A percentile compares a stretch with the other conserved stretches of the same genome.
These are phyloP conservation scores for Eucalyptus regnans DNA, from an alignment of 345 rosid genomes.

Conservation along the genomic window DNA sequence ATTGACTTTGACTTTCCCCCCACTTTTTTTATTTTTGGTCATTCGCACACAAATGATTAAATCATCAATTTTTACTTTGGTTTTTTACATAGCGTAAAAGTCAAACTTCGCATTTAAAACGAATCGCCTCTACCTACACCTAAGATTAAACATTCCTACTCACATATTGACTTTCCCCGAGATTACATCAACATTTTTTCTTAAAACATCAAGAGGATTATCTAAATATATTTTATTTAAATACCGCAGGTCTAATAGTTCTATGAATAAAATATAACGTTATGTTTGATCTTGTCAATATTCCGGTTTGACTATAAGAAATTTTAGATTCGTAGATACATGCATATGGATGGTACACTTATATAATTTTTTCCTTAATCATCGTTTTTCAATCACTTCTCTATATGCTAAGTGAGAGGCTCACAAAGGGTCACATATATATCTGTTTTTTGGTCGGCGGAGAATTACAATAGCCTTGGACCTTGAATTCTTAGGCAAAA, in stretches of 20 bases:
- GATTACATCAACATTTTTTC: background rate
- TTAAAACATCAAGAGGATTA: background rate
- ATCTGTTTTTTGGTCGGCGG: background rate
- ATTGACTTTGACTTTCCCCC: background rate
- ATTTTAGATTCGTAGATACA: background rate
- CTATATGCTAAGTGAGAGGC: background rate
- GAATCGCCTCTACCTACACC: background rate
- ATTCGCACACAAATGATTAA: no score
- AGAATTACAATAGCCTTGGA: background rate
- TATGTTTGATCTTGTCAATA: background rate
- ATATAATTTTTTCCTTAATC: no score
- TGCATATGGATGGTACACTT: no score
- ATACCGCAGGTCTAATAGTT: background rate
- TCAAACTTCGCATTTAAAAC: background rate
- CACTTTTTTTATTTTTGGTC: no score
- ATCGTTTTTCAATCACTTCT: no score
- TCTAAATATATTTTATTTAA: background rate
- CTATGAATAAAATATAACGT: background rate
- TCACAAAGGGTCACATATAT: background rate
- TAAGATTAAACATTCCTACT: background rate
- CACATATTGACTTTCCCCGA: background rate
- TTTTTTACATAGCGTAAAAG: no score
- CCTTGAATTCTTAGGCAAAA: background rate
- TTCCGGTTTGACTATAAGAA: background rate
- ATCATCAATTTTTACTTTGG: background rate